Evolutionary conservation across 192 early-diverging fungal species (phyloP), one percentile per base, ranked within the genome.

Genomic region (Linnemannia exigua): DNA sequence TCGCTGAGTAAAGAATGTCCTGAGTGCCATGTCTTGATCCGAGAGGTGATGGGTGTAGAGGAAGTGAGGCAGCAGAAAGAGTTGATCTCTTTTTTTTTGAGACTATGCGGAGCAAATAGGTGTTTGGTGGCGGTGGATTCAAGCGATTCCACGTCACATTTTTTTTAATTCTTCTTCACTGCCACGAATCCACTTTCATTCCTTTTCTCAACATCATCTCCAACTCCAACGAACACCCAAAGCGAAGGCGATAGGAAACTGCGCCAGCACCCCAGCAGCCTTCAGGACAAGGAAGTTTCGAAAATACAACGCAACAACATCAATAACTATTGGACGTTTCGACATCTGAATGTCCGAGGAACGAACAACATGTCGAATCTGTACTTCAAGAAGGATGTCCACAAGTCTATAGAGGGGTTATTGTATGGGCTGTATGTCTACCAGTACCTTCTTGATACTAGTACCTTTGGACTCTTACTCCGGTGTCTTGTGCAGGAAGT

Each of bases 401-500:
- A 77, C 63, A 79, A 80, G 79, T 86, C 84, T 17, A 72, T 86
- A 68, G 84, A 86, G 14, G 75, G 58, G 0, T 52, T 86, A 17
- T 75, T 86, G 38, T 79, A 80, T 41, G 79, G 77, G 0, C 78
- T 86, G 28, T 86, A 72, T 75, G 84, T 86, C 31, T 86, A 86
- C 48, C 63, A 79, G 7, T 86, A 86, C 22, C 44, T 86, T 28
- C 35, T 86, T 61, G 84, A 86, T 28, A 86, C 84, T 22, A 86
- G 78, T 66, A 86, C 84, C 1, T 69, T 80, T 35, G 78, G 84
- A 36, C 74, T 86, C 11, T 28, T 86, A 11, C 20, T 86, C 6
- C 75, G 79, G 31, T 63, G 50, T 9, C 19, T 86, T 5, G 28
- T 86, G 8, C 84, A 86, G 51, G 84, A 86, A 38, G 84, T 86